phyloP scores from a whole-genome alignment of 2,329 filamentous ascomycete genomes.

The Fusarium sp. region DNA sequence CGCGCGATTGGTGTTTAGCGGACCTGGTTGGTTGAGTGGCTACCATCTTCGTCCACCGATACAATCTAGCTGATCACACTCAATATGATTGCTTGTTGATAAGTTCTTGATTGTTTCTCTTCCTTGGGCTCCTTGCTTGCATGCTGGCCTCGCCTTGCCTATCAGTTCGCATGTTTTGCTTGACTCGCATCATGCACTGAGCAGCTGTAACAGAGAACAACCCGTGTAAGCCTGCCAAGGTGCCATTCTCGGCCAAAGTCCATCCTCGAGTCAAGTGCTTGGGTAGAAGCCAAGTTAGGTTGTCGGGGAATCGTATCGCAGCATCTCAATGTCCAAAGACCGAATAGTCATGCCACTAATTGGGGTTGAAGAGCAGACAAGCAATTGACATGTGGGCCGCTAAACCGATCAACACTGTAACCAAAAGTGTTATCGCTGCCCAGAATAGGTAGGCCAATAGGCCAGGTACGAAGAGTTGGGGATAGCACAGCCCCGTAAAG shows the following conservation, averaged over 20 bases:
- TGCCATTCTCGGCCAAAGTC: background rate
- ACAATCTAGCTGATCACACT: background rate
- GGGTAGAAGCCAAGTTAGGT: background rate
- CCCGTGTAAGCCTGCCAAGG: background rate
- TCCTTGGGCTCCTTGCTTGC: slow-evolving; percentile 3
- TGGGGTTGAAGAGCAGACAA: slow-evolving; percentile 4
- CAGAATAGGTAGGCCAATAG: slow-evolving; percentile 28
- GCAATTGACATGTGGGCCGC: slow-evolving; percentile 25
- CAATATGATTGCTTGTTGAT: slow-evolving; percentile 5
- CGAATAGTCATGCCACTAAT: slow-evolving; percentile 20
- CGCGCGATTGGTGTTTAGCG: slow-evolving; percentile 4
- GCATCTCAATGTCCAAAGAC: slow-evolving; percentile 6
- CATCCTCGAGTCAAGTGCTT: slow-evolving; percentile 23
- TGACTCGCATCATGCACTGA: slow-evolving; percentile 13
- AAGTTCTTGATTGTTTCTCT: slow-evolving; percentile 10
- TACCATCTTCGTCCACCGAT: slow-evolving; percentile 9
- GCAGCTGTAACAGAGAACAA: background rate
- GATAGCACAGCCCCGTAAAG: slow-evolving; percentile 16
- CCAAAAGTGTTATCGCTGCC: slow-evolving; percentile 8
- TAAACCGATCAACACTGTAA: slow-evolving; percentile 18
- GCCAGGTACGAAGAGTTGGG: background rate
- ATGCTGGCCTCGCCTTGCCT: slow-evolving; percentile 1
- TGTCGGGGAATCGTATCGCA: background rate
- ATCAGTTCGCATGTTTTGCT: slow-evolving; percentile 21
- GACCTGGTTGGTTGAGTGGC: slow-evolving; percentile 10